Percentiles rank a stretch among this genome's conserved stretches.
These are phyloP conservation scores for Aegilops umbellulata DNA, from an alignment of 176 grass and related monocot genomes.

Conservation along the genomic window DNA sequence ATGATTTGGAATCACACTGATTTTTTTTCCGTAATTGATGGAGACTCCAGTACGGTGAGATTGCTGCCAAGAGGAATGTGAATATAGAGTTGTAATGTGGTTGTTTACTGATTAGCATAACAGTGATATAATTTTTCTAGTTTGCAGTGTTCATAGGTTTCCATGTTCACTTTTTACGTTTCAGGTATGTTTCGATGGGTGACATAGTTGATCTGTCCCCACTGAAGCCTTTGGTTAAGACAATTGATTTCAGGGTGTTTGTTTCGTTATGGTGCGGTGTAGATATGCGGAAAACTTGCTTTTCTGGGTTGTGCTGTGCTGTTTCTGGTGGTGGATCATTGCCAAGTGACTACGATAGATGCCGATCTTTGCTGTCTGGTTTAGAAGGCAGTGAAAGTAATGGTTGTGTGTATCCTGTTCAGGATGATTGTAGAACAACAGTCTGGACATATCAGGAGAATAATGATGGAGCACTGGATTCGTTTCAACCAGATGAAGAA, in stretches of 20 bases:
- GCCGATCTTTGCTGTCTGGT: slow-evolving; percentile 70
- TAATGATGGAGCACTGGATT: slow-evolving; percentile 60
- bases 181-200: slow-evolving; percentile 83
- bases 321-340: slow-evolving; percentile 50
- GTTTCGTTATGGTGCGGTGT: slow-evolving; percentile 68
- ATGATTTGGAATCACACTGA: neutral
- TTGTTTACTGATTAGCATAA: neutral
- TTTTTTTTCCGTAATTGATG: neutral
- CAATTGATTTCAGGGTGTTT: slow-evolving; percentile 88
- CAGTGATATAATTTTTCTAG: neutral
- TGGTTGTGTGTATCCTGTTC: slow-evolving; percentile 66
- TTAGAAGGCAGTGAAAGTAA: slow-evolving; percentile 43
- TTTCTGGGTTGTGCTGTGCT: slow-evolving; percentile 60
- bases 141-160: neutral
- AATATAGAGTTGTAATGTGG: neutral
- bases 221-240: slow-evolving; percentile 53
- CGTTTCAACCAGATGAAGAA: slow-evolving; percentile 81
- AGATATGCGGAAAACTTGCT: slow-evolving; percentile 70
- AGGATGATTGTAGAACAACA: slow-evolving; percentile 87
- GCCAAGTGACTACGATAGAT: slow-evolving; percentile 53
- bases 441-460: slow-evolving; percentile 79
- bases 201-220: slow-evolving; percentile 82
- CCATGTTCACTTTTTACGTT: slow-evolving; percentile 3
- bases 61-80: neutral
- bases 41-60: neutral